phyloP scores from a whole-genome alignment of 768 basidiomycete genomes.

The Leucosporidium yakuticum region DNA sequence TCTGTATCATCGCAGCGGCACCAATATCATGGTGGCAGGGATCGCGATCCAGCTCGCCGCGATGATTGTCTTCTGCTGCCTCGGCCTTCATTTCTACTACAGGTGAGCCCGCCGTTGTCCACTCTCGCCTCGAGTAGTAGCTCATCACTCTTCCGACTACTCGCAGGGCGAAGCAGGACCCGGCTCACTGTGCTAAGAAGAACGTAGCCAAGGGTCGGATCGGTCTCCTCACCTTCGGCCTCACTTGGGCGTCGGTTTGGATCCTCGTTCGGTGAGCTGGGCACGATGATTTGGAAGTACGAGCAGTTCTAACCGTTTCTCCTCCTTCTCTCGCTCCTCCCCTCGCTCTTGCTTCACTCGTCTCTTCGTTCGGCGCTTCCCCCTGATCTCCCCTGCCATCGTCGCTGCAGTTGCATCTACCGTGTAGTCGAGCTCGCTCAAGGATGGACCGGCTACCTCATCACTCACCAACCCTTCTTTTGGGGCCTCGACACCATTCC shows the following conservation, averaged over 20 bases:
- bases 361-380: no score
- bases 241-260: not conserved
- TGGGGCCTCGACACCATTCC: constrained; percentile 1
- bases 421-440: constrained; percentile 1
- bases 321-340: no score
- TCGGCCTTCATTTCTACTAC: constrained; percentile 36
- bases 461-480: not conserved
- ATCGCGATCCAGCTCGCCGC: constrained; percentile 42
- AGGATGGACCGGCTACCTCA: constrained; percentile 2
- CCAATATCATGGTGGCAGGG: constrained; percentile 44
- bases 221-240: not conserved
- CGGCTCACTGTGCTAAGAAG: not conserved
- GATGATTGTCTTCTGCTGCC: constrained; percentile 39
- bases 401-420: constrained; percentile 1
- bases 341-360: no score
- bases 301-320: no score
- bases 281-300: fast-evolving
- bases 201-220: not conserved
- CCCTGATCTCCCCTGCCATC: not conserved
- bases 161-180: not conserved
- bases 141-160: no score
- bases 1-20: constrained; percentile 15
- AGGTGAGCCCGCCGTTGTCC: not conserved
- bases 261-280: constrained; percentile 1
- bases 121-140: no score